Base-by-base conservation (phyloP, 2,329 filamentous ascomycete genomes). In the Fusarium newnesense region DNA sequence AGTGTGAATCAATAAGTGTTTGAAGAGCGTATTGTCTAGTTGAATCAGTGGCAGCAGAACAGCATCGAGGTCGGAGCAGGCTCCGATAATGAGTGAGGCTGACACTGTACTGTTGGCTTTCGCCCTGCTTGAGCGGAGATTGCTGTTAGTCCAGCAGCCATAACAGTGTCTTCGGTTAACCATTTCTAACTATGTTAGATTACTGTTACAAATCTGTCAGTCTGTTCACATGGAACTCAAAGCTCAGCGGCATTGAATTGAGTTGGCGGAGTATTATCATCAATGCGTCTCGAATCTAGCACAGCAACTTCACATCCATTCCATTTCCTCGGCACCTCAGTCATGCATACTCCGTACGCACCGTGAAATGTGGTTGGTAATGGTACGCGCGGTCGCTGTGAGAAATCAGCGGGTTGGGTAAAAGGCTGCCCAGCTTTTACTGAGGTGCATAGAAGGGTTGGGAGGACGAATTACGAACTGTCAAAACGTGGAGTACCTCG, bases 341-440 rank as follows among this genome's bases (percentile, higher is more conserved):
- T 52, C 46, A 24, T 49, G 42, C 32, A 49, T 49, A 56, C 34
- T 28, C 37, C 32, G 43, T 49, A 56, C 34, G 34, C 37, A 43
- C 59, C 12, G 46, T 52, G 66, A 63, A 62, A 60, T 53, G 56
- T 67, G 70, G 63, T 72, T 70, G 67, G 68, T 64, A 68, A 74
- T 69, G 44, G 50, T 54, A 59, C 62, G 32, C 18, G 50, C 40
- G 47, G 57, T 58, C 43, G 52, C 43, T 60, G 54, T 46, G 34
- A 64, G 67, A 62, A 67, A 75, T 61, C 64, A 74, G 54, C 60
- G 49, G 62, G 63, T 70, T 60, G 52, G 26, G 28, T 36, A 65
- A 64, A 66, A 54, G 64, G 62, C 44, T 65, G 61, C 47, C 49
- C 62, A 68, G 67, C 56, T 34, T 46, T 69, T 60, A 24, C 60